Percentiles rank a stretch among this genome's conserved stretches.
phyloP scores from a whole-genome alignment of 2,329 filamentous ascomycete genomes.

The Hortaea werneckii region DNA sequence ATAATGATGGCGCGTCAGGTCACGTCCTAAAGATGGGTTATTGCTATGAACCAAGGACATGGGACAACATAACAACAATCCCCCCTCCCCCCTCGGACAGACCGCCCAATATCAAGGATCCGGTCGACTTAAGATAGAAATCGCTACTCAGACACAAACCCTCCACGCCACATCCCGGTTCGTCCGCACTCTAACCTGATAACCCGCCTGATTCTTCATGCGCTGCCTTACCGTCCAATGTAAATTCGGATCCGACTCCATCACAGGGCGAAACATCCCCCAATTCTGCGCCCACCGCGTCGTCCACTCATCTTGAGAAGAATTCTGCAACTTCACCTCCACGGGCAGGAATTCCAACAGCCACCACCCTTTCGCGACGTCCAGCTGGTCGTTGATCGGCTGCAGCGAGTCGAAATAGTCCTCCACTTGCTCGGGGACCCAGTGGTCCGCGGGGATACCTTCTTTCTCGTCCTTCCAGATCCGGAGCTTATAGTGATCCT shows the following conservation, averaged over 20 bases:
- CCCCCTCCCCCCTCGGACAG: too few relatives aligned
- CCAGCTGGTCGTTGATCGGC: constrained; percentile 33
- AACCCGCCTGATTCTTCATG: constrained; percentile 25
- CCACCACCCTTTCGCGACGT: constrained; percentile 33
- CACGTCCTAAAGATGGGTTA: too few relatives aligned
- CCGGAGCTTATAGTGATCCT: neutral
- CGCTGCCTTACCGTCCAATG: constrained; percentile 36
- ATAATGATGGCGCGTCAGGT: too few relatives aligned
- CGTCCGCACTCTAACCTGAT: constrained; percentile 24
- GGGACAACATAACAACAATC: too few relatives aligned
- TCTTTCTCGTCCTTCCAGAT: constrained; percentile 3
- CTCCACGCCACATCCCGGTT: constrained; percentile 27
- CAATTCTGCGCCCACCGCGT: constrained; percentile 30
- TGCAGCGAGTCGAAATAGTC: constrained; percentile 35
- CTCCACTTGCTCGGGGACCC: constrained; percentile 32
- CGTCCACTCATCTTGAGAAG: constrained; percentile 26
- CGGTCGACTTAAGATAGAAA: too few relatives aligned
- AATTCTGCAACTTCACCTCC: constrained; percentile 28
- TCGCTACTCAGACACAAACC: constrained; percentile 11
- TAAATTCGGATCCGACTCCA: constrained; percentile 29
- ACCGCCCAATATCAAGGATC: too few relatives aligned
- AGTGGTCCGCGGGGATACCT: constrained; percentile 2
- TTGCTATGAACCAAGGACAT: too few relatives aligned
- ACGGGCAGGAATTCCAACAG: constrained; percentile 35
- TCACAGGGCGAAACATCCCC: constrained; percentile 28